phyloP scores from a whole-genome alignment of 805 yeast species.

The Starmera caribaea region DNA sequence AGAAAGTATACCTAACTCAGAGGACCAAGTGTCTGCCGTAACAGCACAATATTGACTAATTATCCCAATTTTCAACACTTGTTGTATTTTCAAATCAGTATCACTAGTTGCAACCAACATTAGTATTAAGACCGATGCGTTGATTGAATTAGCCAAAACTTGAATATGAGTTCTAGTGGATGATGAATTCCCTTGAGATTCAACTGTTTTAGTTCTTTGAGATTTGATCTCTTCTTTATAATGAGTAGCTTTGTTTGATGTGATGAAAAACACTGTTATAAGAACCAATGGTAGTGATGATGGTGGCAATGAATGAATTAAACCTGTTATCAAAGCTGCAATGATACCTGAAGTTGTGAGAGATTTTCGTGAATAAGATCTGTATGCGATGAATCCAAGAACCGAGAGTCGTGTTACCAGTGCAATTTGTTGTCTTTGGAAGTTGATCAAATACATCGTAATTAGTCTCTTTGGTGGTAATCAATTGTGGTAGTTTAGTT shows the following conservation, averaged over 20 bases:
- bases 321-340: constrained; percentile 28
- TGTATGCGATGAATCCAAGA: constrained; percentile 8
- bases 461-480: no score
- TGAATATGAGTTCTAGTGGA: constrained; percentile 29
- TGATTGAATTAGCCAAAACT: constrained; percentile 30
- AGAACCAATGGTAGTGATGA: constrained; percentile 24
- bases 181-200: constrained; percentile 4
- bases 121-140: constrained; percentile 26
- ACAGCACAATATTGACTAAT: constrained; percentile 32
- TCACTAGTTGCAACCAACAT: constrained; percentile 7
- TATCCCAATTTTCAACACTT: constrained; percentile 16
- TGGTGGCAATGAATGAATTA: constrained; percentile 29
- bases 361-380: constrained; percentile 25
- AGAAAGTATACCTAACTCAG: constrained; percentile 35
- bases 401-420: constrained; percentile 3
- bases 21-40: constrained; percentile 38
- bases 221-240: constrained; percentile 26
- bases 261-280: constrained; percentile 25
- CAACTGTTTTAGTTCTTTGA: constrained; percentile 20
- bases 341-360: constrained; percentile 26
- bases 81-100: constrained; percentile 1
- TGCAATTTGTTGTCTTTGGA: no score
- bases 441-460: no score
- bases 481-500: no score
- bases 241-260: constrained; percentile 30